phyloP scores from a whole-genome alignment of 495 filamentous ascomycete genomes.

The Jackrogersella minutella region DNA sequence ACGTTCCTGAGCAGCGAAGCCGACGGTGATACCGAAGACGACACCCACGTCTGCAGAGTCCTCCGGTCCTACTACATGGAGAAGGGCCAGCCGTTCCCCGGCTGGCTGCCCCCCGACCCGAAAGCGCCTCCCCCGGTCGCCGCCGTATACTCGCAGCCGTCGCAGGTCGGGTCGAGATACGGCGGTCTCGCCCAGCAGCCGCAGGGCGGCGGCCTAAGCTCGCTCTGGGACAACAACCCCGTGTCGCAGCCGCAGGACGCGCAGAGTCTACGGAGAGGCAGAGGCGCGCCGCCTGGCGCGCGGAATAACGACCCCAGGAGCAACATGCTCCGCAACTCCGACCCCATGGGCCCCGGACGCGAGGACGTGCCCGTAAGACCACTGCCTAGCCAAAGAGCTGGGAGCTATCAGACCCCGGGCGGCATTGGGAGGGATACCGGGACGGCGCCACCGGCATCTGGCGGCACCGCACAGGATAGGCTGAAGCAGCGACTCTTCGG shows the following conservation, averaged over 20 bases:
- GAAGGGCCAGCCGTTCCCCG: slow-evolving; percentile 81
- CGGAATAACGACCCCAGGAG: slow-evolving; percentile 41
- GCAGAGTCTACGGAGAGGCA: slow-evolving; percentile 63
- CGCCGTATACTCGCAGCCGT: slow-evolving; percentile 60
- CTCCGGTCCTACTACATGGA: slow-evolving; percentile 95
- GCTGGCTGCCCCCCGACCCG: slow-evolving; percentile 89
- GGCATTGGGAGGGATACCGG: slow-evolving; percentile 42
- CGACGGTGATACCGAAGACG: slow-evolving; percentile 93
- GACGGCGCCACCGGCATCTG: slow-evolving; percentile 48
- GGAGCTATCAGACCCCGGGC: slow-evolving; percentile 69
- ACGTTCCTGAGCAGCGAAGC: slow-evolving; percentile 79
- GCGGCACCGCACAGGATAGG: slow-evolving; percentile 56
- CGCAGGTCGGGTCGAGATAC: slow-evolving; percentile 60
- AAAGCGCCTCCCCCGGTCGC: slow-evolving; percentile 67
- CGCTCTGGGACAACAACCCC: slow-evolving; percentile 79
- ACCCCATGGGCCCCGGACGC: slow-evolving; percentile 42
- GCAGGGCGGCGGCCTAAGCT: slow-evolving; percentile 62
- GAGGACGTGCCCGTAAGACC: slow-evolving; percentile 61
- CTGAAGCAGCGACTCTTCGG: slow-evolving; percentile 60
- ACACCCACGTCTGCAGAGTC: slow-evolving; percentile 92
- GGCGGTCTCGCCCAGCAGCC: slow-evolving; percentile 53
- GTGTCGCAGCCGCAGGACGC: slow-evolving; percentile 54
- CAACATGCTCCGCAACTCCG: slow-evolving; percentile 46
- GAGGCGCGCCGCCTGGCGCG: slow-evolving; percentile 42
- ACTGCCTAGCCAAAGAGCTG: slow-evolving; percentile 73